Evolutionary conservation across 2,329 filamentous ascomycete genomes (phyloP), one percentile per base, ranked within the genome.

Genomic region (Fusarium aywerte): DNA sequence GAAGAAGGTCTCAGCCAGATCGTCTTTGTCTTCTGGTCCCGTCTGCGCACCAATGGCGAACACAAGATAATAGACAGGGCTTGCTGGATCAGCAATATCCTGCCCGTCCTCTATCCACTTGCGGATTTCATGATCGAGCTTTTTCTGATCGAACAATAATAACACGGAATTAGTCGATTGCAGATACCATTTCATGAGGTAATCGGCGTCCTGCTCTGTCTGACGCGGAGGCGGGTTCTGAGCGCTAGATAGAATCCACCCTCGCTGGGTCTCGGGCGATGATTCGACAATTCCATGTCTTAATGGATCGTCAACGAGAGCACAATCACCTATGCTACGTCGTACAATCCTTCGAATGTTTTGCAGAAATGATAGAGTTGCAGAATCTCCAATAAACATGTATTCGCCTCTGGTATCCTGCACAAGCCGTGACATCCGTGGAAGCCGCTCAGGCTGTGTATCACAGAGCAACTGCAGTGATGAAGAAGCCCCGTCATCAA

Each of bases 361-460:
- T 27, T 78, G 75, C 2, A 78, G 62, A 27, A 78, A 77, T 0
- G 75, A 76, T 7, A 78, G 29, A 5, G 75, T 77, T 9, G 76
- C 76, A 18, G 77, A 76, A 60, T 78, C 76, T n/a, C 77, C 76
- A 27, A 79, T 74, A 44, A 78, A 79, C 69, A 79, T 76, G 65
- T 76, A 76, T 29, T 71, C 74, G 16, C 75, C 76, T 33, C 74
- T 69, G 8, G 71, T 75, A 31, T 77, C 76, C 36, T 77, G 70
- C 8, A 78, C 67, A 12, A 78, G 70, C 1, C 76, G 69, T 10
- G 77, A 77, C 71, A 73, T 73, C 1, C 68, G 70, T 16, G 71
- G 71, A 35, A 73, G 58, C n/a, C 56, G 50, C 7, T 71, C 70
- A 15, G 70, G 70, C 43, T 68, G 70, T 23, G 70, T 69, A 20